These are phyloP conservation scores for Rhodomyrtus tomentosa DNA, from an alignment of 345 rosid species.

Conservation along the genomic window DNA sequence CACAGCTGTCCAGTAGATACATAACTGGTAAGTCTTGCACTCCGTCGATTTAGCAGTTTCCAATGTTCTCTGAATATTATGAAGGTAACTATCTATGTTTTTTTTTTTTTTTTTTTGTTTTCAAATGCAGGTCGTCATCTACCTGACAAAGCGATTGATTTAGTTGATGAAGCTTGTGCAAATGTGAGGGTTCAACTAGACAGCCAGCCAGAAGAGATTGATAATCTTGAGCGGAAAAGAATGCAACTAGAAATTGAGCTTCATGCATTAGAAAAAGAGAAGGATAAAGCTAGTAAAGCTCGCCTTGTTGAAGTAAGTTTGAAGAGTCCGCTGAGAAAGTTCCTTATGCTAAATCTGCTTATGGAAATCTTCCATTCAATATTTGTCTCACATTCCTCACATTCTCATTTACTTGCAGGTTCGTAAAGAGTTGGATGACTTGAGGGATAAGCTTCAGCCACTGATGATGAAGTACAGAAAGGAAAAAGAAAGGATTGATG, in stretches of 20 bases:
- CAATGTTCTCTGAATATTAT: neutral
- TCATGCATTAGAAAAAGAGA: conserved; percentile 87
- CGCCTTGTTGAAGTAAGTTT: conserved; percentile 61
- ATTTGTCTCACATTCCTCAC: neutral
- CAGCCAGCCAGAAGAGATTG: conserved; percentile 95
- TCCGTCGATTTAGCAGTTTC: neutral
- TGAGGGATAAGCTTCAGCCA: conserved; percentile 90
- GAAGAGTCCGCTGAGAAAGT: neutral
- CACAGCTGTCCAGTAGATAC: conserved; percentile 82
- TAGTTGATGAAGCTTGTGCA: conserved; percentile 92
- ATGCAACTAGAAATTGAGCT: conserved; percentile 85
- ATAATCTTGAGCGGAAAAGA: conserved; percentile 72
- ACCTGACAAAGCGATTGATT: conserved; percentile 89
- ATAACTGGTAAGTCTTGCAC: conserved; percentile 49
- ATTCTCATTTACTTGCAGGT: conserved; percentile 34
- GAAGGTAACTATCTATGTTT: neutral
- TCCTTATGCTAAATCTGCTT: neutral
- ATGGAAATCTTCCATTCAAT: neutral
- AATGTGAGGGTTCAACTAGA: conserved; percentile 95
- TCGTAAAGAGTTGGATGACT: conserved; percentile 74
- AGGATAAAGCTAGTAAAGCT: conserved; percentile 91
- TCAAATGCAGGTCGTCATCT: conserved; percentile 71
- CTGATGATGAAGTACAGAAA: conserved; percentile 78
- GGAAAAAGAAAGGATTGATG: conserved; percentile 88
- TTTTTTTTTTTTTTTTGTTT: no score